These are phyloP conservation scores for Alternaria gaisen DNA, from an alignment of 2,329 filamentous ascomycete species.

Conservation along the genomic window DNA sequence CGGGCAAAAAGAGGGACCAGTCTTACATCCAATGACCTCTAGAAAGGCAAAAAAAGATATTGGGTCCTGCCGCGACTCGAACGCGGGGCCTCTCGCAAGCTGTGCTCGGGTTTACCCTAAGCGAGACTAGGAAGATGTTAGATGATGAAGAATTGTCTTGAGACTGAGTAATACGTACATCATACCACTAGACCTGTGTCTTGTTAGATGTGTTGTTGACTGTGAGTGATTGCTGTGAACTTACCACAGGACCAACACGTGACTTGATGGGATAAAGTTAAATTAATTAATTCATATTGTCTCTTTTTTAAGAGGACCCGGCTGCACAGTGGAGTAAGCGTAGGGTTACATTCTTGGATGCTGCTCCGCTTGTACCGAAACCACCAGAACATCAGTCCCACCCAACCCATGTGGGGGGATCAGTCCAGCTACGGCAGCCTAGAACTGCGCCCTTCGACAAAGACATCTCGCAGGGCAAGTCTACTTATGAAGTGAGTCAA, in stretches of 20 bases:
- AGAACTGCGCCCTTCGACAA: not conserved
- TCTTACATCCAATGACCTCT: accelerated
- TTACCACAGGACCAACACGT: conserved; percentile 21
- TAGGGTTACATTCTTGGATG: too few relatives aligned
- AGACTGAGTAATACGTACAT: too few relatives aligned
- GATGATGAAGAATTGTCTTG: not conserved
- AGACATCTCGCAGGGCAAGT: not conserved
- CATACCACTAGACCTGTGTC: conserved; percentile 21
- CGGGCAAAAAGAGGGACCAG: not conserved
- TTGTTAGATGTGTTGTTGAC: conserved; percentile 3
- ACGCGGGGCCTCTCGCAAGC: conserved; percentile 30
- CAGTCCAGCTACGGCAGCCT: not conserved
- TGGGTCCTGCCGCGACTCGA: conserved; percentile 31
- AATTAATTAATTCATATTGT: too few relatives aligned
- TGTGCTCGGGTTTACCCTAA: conserved; percentile 22
- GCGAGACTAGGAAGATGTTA: conserved; percentile 4
- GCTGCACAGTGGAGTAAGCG: too few relatives aligned
- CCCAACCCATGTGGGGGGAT: not conserved
- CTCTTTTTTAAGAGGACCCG: too few relatives aligned
- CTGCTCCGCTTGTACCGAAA: not conserved
- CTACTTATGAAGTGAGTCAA: not conserved
- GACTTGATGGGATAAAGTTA: not conserved
- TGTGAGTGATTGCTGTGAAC: not conserved
- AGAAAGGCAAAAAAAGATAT: conserved; percentile 10
- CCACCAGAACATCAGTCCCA: not conserved